These are phyloP conservation scores for Hortaea werneckii DNA, from an alignment of 2,329 filamentous ascomycete genomes.

Conservation along the genomic window DNA sequence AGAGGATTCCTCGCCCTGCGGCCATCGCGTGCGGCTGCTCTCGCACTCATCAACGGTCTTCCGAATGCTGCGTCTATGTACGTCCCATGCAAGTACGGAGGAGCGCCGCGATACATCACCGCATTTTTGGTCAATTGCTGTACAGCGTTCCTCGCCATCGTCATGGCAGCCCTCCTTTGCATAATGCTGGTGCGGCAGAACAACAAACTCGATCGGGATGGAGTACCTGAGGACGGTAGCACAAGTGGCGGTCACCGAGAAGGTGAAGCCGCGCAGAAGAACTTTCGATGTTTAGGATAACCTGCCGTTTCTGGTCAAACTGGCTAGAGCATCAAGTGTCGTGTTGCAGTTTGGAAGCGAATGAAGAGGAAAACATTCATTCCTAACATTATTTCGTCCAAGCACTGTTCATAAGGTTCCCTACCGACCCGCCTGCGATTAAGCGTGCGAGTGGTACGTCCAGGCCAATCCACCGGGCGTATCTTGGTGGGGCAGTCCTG, in stretches of 20 bases:
- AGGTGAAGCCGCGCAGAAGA: conserved; percentile 1
- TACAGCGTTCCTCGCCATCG: conserved; percentile 53
- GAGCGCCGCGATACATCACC: conserved; percentile 25
- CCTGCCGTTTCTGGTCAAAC: too few species aligned
- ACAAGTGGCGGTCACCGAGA: neutral
- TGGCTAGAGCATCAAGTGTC: too few species aligned
- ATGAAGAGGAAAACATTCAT: too few species aligned
- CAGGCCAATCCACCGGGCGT: too few species aligned
- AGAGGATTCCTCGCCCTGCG: conserved; percentile 41
- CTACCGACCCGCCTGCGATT: too few species aligned
- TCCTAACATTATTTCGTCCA: too few species aligned
- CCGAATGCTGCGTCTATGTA: conserved; percentile 45
- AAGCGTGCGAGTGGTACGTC: too few species aligned
- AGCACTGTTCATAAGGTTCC: too few species aligned
- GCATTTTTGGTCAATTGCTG: conserved; percentile 61
- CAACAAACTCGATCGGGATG: conserved; percentile 49
- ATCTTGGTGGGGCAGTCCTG: too few species aligned
- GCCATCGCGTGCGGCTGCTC: conserved; percentile 45
- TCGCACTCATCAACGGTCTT: conserved; percentile 46
- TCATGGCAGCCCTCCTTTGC: conserved; percentile 52
- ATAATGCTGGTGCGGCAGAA: conserved; percentile 57
- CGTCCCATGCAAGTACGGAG: conserved; percentile 38
- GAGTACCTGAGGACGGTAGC: neutral
- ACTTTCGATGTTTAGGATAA: conserved; percentile 1
- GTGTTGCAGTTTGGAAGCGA: too few species aligned